Base-by-base conservation (phyloP, 495 filamentous ascomycete genomes). In the Penicillium verhagenii region DNA sequence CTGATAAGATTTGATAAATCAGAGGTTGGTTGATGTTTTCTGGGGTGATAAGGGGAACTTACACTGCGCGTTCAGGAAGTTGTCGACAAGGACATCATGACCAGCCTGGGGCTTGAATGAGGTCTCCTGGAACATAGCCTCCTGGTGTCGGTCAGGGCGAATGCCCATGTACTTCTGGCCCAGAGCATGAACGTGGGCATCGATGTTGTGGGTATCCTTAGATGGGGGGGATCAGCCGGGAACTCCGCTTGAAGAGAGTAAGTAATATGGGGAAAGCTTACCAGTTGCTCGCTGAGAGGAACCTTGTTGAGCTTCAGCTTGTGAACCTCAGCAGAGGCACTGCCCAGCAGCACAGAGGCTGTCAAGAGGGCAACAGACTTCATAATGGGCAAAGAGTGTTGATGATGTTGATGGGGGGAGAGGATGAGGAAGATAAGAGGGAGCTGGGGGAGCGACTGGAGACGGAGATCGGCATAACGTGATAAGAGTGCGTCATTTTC, bases 61-160 rank as follows among this genome's bases (percentile, higher is more conserved):
- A 96, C 93, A 99, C 74, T 99, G 95, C 52, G 95, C 95, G 65
- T 99, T 99, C 75, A 99, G 77, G 78, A 97, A 99, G 81, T 99
- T 99, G 69, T 85, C 89, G 58, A 99, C 86, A 47, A 94, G 87
- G 16, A 99, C 89, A 29, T 86, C 82, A 64, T 98, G 93, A 55
- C 82, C 83, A 52, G 78, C 80, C 47, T 87, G 79, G 28, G 75
- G 73, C 53, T 89, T 82, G 68, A 90, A 73, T 21, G 84, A 77
- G 49, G 84, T 82, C 50, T 90, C 87, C 63, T 85, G 82, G 80
- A 96, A 95, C 66, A 93, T 79, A 47, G 92, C 79, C 46, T 91
- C 80, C 58, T 79, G 65, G 61, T 92, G 87, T 38, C 73, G 70
- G 39, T 87, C 71, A 23, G 84, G 89, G 58, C 88, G 87, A 61